Base-by-base conservation (phyloP, 2,329 filamentous ascomycete genomes). In the Colletotrichum echinochloae region DNA sequence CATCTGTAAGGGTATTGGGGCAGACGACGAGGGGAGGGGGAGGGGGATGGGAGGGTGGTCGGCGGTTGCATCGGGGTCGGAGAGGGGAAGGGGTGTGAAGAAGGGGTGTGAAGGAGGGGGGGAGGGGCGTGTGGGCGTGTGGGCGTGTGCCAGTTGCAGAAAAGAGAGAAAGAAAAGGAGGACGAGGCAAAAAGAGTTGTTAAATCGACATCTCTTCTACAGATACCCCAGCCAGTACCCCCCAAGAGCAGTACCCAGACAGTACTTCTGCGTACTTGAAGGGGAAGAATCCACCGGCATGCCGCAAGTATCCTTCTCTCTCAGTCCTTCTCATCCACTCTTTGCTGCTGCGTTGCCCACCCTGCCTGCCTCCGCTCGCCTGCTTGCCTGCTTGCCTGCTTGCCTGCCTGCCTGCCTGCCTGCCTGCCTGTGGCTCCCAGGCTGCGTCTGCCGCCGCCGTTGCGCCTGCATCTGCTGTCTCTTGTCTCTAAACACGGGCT, bases 1-100 rank as follows among this genome's bases (percentile, higher is more conserved):
- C 64, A 41, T 70, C 51, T 52, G 66, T 65, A 65, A 70, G 69
- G 60, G 59, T 69, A 51, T 39, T 60, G 46, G 39, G 63, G 70
- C 35, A 49, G 65, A 57, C 60, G 60, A 49, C n/a, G 39, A 41
- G 44, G 20, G 44, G 20, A 44, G 41, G 39, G 65, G 41, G 35
- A 9, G 56, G 57, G 49, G 35, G 16, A 60, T 23, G 46, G 44
- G 60, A 59, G 68, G 52, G 66, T 71, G 65, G 59, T 30, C 46
- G 70, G 67, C 70, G 67, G 67, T 66, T 72, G 70, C 66, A 66
- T 66, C 66, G 70, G 70, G 61, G 67, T 59, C 41, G 67, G 37
- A 46, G 35, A 51, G 33, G 30, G 16, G 46, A 28, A n/a, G 18
- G 6, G 2, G n/a, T n/a, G n/a, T n/a, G n/a, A n/a, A n/a, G n/a